Percentiles rank a stretch among this genome's conserved stretches.
These are phyloP conservation scores for Penicillium frequentans DNA, from an alignment of 2,329 filamentous ascomycete genomes.

Conservation along the genomic window DNA sequence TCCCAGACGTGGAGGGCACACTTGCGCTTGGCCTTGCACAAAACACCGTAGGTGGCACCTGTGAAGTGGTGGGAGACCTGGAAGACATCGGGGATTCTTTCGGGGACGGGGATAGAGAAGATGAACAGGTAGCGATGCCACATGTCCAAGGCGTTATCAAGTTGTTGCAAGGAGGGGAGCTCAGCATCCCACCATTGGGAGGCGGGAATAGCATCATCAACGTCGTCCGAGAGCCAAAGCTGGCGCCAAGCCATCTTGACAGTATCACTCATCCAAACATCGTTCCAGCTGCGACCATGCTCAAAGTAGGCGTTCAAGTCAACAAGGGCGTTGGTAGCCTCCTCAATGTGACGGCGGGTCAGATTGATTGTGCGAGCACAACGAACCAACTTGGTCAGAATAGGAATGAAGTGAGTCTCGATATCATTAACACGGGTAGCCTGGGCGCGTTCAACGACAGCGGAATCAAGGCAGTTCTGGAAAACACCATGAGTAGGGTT, in stretches of 20 bases:
- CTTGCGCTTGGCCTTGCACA: slow-evolving; percentile 7
- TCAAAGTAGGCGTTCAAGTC: slow-evolving; percentile 1
- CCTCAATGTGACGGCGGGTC: slow-evolving; percentile 1
- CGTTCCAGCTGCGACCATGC: slow-evolving; percentile 1
- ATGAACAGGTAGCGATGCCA: slow-evolving; percentile 5
- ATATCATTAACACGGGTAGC: slow-evolving; percentile 3
- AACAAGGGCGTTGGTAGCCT: slow-evolving; percentile 2
- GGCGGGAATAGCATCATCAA: neutral
- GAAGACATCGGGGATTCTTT: slow-evolving; percentile 3
- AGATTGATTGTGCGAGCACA: slow-evolving; percentile 1
- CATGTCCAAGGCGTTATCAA: slow-evolving; percentile 4
- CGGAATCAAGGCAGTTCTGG: slow-evolving; percentile 3
- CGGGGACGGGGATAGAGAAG: slow-evolving; percentile 3
- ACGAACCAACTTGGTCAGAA: slow-evolving; percentile 1
- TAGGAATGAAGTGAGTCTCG: slow-evolving; percentile 1
- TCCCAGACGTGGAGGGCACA: slow-evolving; percentile 4
- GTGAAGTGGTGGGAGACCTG: slow-evolving; percentile 3
- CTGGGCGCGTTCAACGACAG: neutral
- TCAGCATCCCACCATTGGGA: slow-evolving; percentile 2
- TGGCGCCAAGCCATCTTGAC: slow-evolving; percentile 1
- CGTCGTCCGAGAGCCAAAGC: slow-evolving; percentile 1
- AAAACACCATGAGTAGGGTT: slow-evolving; percentile 4
- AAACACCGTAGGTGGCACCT: slow-evolving; percentile 1
- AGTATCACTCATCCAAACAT: slow-evolving; percentile 3
- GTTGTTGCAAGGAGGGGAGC: neutral